Conservation (phyloP, 192 early-diverging fungal species). For the Coemansia sp. region DNA sequence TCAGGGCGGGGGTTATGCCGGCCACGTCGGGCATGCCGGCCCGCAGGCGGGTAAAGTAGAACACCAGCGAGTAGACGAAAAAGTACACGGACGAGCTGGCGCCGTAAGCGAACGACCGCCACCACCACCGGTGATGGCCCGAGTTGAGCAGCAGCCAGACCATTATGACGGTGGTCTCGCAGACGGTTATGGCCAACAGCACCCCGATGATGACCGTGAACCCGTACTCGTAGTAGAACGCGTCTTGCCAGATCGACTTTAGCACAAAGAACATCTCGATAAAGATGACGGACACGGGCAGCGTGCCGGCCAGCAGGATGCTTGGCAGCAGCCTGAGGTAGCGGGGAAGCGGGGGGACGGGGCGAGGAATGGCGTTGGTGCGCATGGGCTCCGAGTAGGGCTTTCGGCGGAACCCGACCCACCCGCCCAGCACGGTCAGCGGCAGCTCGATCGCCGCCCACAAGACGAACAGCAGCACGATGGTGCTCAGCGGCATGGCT, state of each 20-base stretch:
- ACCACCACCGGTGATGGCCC: constrained; percentile 88
- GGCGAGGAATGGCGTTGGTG: constrained; percentile 89
- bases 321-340: constrained; percentile 64
- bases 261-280: constrained; percentile 72
- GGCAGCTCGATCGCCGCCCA: constrained; percentile 83
- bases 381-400: constrained; percentile 84
- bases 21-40: constrained; percentile 52
- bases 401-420: constrained; percentile 75
- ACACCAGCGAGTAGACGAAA: constrained; percentile 75
- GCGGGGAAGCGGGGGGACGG: constrained; percentile 76
- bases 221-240: constrained; percentile 66
- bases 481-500: constrained; percentile 87
- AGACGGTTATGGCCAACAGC: constrained; percentile 59
- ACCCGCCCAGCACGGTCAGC: constrained; percentile 79
- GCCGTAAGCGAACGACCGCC: constrained; percentile 80
- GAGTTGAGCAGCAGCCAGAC: constrained; percentile 66
- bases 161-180: constrained; percentile 67
- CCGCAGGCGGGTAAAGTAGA: constrained; percentile 65
- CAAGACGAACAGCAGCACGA: constrained; percentile 71
- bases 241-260: constrained; percentile 67
- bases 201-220: constrained; percentile 59
- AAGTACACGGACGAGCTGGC: constrained; percentile 76
- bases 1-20: constrained; percentile 64
- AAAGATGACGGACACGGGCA: constrained; percentile 72
- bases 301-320: constrained; percentile 63